Evolutionary conservation across 805 yeast genomes (phyloP).

Genomic region (Lachancea sp.): DNA sequence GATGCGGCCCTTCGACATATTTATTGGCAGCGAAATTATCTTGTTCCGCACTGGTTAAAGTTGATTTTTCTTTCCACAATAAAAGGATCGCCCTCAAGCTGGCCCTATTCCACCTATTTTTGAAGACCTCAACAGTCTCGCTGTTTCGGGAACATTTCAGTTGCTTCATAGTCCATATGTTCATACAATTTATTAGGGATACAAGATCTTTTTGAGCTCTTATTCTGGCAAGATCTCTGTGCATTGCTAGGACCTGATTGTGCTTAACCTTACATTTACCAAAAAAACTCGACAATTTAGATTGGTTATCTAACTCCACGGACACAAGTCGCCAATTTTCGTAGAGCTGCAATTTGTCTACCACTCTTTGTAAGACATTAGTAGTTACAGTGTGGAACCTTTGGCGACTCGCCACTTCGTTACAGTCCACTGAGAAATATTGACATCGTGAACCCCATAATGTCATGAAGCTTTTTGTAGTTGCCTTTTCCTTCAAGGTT

Average conservation of each 20-base stretch:
- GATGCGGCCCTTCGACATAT: conserved; percentile 4
- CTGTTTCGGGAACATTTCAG: conserved; percentile 33
- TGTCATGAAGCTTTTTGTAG: conserved; percentile 1
- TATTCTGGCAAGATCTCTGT: conserved; percentile 5
- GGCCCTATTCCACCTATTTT: conserved; percentile 38
- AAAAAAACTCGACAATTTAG: conserved; percentile 22
- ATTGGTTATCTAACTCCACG: conserved; percentile 20
- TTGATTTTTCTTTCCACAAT: conserved; percentile 31
- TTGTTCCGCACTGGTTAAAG: not conserved
- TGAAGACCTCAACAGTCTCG: conserved; percentile 30
- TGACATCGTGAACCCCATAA: conserved; percentile 12
- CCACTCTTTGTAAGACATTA: not conserved
- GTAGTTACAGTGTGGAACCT: not conserved
- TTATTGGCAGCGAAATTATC: not conserved
- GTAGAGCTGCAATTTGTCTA: not conserved
- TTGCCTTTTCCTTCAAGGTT: conserved; percentile 1
- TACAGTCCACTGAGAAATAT: conserved; percentile 11
- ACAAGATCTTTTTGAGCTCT: conserved; percentile 19
- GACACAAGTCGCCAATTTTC: conserved; percentile 11
- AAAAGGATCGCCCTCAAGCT: conserved; percentile 32
- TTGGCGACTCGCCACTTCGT: conserved; percentile 8
- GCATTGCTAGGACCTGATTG: conserved; percentile 15
- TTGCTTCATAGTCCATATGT: conserved; percentile 32
- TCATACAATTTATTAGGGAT: conserved; percentile 26
- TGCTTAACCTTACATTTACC: conserved; percentile 20